Evolutionary conservation across 805 yeast genomes (phyloP).

Genomic region (Candida ortonii): DNA sequence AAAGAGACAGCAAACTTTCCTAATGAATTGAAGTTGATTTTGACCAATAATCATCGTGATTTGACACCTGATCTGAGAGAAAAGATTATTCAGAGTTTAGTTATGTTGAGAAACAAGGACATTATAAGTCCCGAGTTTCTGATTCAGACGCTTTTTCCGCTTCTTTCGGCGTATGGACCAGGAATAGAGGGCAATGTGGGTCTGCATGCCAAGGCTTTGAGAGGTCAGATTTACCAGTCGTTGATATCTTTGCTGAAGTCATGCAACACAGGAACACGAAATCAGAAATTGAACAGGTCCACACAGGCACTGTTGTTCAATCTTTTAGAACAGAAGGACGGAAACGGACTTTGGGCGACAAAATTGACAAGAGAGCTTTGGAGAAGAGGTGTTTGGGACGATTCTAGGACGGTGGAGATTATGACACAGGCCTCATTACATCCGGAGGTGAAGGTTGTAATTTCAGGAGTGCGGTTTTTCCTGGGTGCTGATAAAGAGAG

Average conservation of each 20-base stretch:
- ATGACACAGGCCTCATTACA: conserved; percentile 95
- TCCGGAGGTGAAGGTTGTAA: conserved; percentile 79
- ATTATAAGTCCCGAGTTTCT: conserved; percentile 75
- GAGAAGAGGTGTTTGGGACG: conserved; percentile 99
- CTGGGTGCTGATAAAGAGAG: conserved; percentile 93
- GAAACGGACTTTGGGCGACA: conserved; percentile 91
- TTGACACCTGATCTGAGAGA: conserved; percentile 84
- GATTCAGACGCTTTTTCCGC: conserved; percentile 85
- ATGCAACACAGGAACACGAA: conserved; percentile 84
- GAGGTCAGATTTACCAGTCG: conserved; percentile 79
- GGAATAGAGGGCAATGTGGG: conserved; percentile 43
- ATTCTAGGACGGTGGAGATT: conserved; percentile 92
- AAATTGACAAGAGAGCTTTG: conserved; percentile 91
- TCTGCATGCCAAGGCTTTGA: conserved; percentile 73
- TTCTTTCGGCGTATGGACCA: conserved; percentile 65
- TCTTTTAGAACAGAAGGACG: conserved; percentile 73
- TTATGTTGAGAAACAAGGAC: conserved; percentile 85
- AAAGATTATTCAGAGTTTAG: conserved; percentile 83
- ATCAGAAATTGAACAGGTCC: conserved; percentile 82
- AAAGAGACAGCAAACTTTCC: conserved; percentile 85
- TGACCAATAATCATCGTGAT: conserved; percentile 74
- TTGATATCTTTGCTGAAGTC: conserved; percentile 74
- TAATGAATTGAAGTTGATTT: conserved; percentile 65
- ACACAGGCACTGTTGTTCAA: conserved; percentile 92
- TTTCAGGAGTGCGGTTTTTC: conserved; percentile 88